phyloP scores from a whole-genome alignment of 768 basidiomycete species.

The Termitomyces sp. region DNA sequence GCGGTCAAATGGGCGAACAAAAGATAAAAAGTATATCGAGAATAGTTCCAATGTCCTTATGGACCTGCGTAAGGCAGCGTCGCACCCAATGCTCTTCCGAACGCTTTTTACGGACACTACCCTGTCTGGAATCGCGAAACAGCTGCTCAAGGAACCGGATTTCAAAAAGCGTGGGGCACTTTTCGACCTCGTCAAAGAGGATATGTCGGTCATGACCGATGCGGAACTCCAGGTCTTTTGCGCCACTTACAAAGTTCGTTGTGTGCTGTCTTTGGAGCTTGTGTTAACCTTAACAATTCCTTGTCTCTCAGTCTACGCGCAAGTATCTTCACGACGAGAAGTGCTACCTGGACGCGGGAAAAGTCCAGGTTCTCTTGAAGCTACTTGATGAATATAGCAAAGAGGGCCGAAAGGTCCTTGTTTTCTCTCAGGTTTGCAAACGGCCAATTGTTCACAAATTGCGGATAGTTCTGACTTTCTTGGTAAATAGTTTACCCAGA shows the following conservation, averaged over 20 bases:
- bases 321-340: constrained; percentile 71
- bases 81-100: constrained; percentile 96
- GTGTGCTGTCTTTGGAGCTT: not conserved
- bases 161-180: constrained; percentile 81
- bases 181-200: constrained; percentile 88
- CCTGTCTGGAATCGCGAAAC: constrained; percentile 71
- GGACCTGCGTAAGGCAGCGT: constrained; percentile 95
- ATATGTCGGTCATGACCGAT: constrained; percentile 98
- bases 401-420: constrained; percentile 77
- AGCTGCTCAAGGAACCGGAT: constrained; percentile 86
- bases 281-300: not conserved
- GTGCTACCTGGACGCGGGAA: constrained; percentile 86
- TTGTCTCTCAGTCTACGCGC: constrained; percentile 52
- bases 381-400: constrained; percentile 65
- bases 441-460: not conserved
- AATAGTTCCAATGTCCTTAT: constrained; percentile 93
- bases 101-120: constrained; percentile 75
- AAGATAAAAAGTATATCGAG: constrained; percentile 70
- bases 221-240: constrained; percentile 90
- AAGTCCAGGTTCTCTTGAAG: constrained; percentile 69
- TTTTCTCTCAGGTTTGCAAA: constrained; percentile 84
- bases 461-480: not conserved
- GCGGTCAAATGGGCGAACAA: constrained; percentile 36
- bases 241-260: constrained; percentile 75
- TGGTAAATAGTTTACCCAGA: constrained; percentile 78